Conservation (phyloP, 2,329 filamentous ascomycete genomes). For the Dothidotthia symphoricarpi region DNA sequence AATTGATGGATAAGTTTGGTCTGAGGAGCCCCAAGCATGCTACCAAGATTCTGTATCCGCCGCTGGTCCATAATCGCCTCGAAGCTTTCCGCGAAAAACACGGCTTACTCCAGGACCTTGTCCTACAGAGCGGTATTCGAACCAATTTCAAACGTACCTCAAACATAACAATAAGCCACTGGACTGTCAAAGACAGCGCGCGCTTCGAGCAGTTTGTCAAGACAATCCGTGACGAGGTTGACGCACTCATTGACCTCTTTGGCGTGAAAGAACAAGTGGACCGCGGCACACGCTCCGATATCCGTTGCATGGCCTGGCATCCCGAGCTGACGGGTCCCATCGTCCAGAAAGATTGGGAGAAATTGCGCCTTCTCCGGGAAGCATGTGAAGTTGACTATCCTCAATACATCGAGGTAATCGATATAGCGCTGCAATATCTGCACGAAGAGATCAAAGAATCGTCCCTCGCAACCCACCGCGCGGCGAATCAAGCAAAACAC, state of each 20-base stretch:
- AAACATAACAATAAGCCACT: conserved; percentile 40
- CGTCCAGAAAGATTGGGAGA: conserved; percentile 39
- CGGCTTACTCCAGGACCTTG: conserved; percentile 43
- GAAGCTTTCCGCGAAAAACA: conserved; percentile 49
- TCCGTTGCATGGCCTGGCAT: conserved; percentile 51
- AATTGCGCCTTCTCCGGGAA: conserved; percentile 47
- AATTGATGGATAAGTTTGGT: conserved; percentile 49
- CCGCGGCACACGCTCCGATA: conserved; percentile 46
- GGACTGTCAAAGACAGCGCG: conserved; percentile 44
- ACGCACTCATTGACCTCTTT: conserved; percentile 46
- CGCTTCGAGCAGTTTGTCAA: conserved; percentile 46
- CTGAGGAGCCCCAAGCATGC: conserved; percentile 47
- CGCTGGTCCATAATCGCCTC: conserved; percentile 46
- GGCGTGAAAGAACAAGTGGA: conserved; percentile 47
- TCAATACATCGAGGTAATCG: conserved; percentile 45
- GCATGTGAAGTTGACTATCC: conserved; percentile 46
- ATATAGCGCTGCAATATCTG: conserved; percentile 47
- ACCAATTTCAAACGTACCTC: conserved; percentile 35
- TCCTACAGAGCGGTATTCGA: conserved; percentile 33
- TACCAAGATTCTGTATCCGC: conserved; percentile 38
- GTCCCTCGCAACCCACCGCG: conserved; percentile 19
- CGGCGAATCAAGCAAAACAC: not conserved
- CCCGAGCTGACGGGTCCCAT: conserved; percentile 41
- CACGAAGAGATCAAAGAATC: conserved; percentile 35
- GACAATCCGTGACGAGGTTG: conserved; percentile 45